A percentile compares a stretch with the other conserved stretches of the same genome.
These are phyloP conservation scores for Babesia ovata DNA, from an alignment of 169 alveolate species.

Conservation along the genomic window DNA sequence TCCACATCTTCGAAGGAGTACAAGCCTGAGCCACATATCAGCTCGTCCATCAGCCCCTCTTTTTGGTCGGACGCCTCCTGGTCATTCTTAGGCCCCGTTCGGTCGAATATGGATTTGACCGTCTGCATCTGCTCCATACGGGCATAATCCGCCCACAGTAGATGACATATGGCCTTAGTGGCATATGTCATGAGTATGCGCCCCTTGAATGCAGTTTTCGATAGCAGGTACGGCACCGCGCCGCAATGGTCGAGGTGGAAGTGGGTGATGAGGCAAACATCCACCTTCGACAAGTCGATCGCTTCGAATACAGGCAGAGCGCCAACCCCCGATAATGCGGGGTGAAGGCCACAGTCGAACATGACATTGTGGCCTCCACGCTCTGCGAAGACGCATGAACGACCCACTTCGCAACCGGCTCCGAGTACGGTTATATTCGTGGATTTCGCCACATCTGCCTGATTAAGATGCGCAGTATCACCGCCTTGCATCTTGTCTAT, in stretches of 20 bases:
- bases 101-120: conserved; percentile 61
- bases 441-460: conserved; percentile 7
- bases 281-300: conserved; percentile 91
- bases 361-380: conserved; percentile 90
- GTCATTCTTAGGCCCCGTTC: conserved; percentile 14
- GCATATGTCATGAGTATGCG: conserved; percentile 92
- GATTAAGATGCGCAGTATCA: background rate
- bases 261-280: conserved; percentile 94
- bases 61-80: conserved; percentile 17
- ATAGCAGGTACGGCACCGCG: conserved; percentile 94
- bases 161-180: conserved; percentile 93
- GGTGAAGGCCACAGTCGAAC: conserved; percentile 99
- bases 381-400: conserved; percentile 94
- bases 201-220: conserved; percentile 93
- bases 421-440: conserved; percentile 82
- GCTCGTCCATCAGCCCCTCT: conserved; percentile 62
- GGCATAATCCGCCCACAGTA: conserved; percentile 91
- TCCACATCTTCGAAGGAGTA: conserved; percentile 92
- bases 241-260: conserved; percentile 99
- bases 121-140: conserved; percentile 66
- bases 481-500: conserved; percentile 7
- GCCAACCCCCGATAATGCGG: conserved; percentile 95
- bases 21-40: conserved; percentile 77
- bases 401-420: conserved; percentile 93
- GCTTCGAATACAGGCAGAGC: conserved; percentile 97